Evolutionary conservation across 768 basidiomycete species (phyloP).

Genomic region (Calocybe gangraenosa): DNA sequence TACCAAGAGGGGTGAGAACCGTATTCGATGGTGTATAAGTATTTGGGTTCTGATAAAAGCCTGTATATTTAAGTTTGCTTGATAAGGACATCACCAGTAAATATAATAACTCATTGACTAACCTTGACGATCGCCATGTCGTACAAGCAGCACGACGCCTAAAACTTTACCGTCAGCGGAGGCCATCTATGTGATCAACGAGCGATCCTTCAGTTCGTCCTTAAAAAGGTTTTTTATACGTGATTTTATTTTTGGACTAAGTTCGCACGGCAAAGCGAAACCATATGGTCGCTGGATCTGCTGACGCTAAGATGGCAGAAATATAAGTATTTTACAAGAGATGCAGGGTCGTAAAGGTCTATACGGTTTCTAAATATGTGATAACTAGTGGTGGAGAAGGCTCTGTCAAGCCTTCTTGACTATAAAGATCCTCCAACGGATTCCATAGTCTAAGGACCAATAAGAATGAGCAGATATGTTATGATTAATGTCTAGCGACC

Average conservation of each 20-base stretch:
- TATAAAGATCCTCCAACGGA: conserved; percentile 28
- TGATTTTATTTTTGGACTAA: too few relatives aligned
- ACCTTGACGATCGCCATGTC: conserved; percentile 60
- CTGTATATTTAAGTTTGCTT: conserved; percentile 20
- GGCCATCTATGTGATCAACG: too few relatives aligned
- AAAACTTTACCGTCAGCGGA: conserved; percentile 32
- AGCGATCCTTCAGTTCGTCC: too few relatives aligned
- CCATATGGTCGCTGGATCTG: neutral
- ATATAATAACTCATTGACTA: neutral
- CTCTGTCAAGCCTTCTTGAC: too few relatives aligned
- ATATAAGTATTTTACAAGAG: too few relatives aligned
- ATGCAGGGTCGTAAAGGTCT: neutral
- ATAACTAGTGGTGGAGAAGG: too few relatives aligned
- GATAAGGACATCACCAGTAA: conserved; percentile 4
- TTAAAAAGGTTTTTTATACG: too few relatives aligned
- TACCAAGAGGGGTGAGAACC: conserved; percentile 64
- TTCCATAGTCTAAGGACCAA: conserved; percentile 28
- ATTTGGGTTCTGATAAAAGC: conserved; percentile 61
- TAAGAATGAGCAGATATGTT: neutral
- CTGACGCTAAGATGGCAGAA: neutral
- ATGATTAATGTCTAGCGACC: neutral
- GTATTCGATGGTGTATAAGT: conserved; percentile 56
- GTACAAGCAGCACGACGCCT: conserved; percentile 52
- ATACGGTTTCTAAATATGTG: too few relatives aligned
- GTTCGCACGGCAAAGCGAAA: too few relatives aligned